These are phyloP conservation scores for Tetrahymena malaccensis DNA, from an alignment of 73 alveolate genomes.

Conservation along the genomic window DNA sequence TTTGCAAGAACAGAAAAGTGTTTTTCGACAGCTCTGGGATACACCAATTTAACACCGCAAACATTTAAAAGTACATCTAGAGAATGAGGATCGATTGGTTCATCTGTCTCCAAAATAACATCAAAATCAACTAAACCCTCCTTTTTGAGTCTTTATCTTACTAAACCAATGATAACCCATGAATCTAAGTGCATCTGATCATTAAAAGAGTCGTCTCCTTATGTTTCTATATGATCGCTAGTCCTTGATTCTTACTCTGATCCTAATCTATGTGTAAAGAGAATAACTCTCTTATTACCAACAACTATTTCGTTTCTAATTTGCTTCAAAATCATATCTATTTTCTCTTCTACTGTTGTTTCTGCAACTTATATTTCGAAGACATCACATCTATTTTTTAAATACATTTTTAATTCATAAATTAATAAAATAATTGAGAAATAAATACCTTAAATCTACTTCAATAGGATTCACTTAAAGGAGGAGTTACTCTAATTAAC, in stretches of 20 bases:
- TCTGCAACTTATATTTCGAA: neutral
- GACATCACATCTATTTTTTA: neutral
- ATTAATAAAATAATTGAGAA: neutral
- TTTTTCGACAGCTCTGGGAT: neutral
- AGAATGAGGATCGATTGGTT: neutral
- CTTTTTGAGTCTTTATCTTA: neutral
- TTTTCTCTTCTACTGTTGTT: neutral
- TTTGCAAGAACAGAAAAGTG: neutral
- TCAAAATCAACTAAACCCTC: neutral
- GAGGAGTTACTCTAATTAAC: neutral
- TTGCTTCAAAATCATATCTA: neutral
- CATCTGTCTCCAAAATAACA: neutral
- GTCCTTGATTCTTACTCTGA: neutral
- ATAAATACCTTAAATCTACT: neutral
- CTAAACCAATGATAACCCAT: neutral
- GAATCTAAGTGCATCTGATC: neutral
- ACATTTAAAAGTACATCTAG: neutral
- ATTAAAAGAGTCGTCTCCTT: neutral
- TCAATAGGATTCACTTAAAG: neutral
- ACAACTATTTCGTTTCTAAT: neutral
- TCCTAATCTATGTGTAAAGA: neutral
- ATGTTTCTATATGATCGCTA: neutral
- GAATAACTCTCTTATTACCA: neutral
- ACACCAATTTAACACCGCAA: neutral
- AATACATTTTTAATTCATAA: neutral